Percentiles rank a stretch among this genome's conserved stretches.
Conservation (phyloP, 2,329 filamentous ascomycete genomes). For the Colletotrichum costaricense region DNA sequence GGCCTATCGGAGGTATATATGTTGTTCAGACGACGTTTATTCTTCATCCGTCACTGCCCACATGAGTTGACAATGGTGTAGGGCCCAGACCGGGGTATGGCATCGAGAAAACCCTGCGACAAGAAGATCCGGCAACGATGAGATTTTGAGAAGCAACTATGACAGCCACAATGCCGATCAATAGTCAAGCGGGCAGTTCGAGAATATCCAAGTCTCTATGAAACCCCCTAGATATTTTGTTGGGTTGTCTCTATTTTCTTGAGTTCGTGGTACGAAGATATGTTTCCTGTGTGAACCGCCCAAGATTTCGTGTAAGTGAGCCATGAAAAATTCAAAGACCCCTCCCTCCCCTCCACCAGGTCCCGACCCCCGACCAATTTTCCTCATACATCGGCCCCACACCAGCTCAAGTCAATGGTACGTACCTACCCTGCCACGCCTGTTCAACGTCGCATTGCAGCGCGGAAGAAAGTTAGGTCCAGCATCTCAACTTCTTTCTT, state of each 20-base stretch:
- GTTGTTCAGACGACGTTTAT: neutral
- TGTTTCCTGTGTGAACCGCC: neutral
- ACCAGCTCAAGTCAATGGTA: neutral
- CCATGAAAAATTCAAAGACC: constrained; percentile 11
- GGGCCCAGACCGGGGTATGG: constrained; percentile 11
- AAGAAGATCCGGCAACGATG: neutral
- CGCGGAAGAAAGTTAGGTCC: neutral
- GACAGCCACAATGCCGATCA: neutral
- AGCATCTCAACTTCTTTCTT: neutral
- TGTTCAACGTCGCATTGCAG: constrained; percentile 4
- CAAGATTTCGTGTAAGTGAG: constrained; percentile 3
- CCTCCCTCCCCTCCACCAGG: neutral
- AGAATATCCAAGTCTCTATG: neutral
- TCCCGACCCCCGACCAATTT: constrained; percentile 2
- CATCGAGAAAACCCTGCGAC: constrained; percentile 13
- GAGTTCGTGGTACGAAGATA: neutral
- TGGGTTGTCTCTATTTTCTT: neutral
- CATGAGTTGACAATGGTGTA: constrained; percentile 14
- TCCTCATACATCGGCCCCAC: constrained; percentile 4
- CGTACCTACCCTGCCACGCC: neutral
- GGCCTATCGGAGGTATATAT: neutral
- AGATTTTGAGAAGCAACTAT: neutral
- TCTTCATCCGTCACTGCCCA: constrained; percentile 5
- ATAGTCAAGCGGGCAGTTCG: neutral
- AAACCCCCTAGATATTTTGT: neutral